A percentile compares a stretch with the other conserved stretches of the same genome.
These are phyloP conservation scores for Debaryomyces singareniensis DNA, from an alignment of 1,139 yeast species.

Conservation along the genomic window DNA sequence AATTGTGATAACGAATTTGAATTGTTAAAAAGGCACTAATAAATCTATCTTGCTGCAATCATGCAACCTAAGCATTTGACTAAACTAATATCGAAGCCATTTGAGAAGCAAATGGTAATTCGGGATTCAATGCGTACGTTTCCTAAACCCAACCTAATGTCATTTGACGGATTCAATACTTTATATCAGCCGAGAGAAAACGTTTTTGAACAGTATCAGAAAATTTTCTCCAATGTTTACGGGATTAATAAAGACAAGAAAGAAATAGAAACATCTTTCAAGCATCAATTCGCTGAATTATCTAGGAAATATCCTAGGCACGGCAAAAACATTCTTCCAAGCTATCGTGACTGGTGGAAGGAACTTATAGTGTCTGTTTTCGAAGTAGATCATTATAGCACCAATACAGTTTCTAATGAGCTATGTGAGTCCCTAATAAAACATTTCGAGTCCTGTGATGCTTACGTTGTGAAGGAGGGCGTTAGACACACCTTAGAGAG, in stretches of 20 bases:
- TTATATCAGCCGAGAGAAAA: slow-evolving; percentile 53
- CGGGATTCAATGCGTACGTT: slow-evolving; percentile 25
- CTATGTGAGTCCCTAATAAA: slow-evolving; percentile 35
- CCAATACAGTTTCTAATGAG: slow-evolving; percentile 13
- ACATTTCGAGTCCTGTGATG: slow-evolving; percentile 43
- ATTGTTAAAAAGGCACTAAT: no score
- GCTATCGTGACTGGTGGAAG: slow-evolving; percentile 54
- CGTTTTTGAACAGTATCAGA: slow-evolving; percentile 45
- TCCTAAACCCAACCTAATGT: slow-evolving; percentile 43
- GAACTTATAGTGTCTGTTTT: slow-evolving; percentile 40
- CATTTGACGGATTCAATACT: slow-evolving; percentile 67
- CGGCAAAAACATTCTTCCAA: slow-evolving; percentile 35
- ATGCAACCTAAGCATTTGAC: no score
- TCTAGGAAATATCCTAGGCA: slow-evolving; percentile 46
- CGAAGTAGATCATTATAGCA: slow-evolving; percentile 17
- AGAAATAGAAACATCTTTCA: slow-evolving; percentile 22
- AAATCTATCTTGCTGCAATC: no score
- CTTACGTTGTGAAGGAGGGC: slow-evolving; percentile 50
- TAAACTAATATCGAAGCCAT: slow-evolving; percentile 24
- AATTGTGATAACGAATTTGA: no score
- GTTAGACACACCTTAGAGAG: slow-evolving; percentile 40
- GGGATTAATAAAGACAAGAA: slow-evolving; percentile 32
- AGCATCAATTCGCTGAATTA: slow-evolving; percentile 20
- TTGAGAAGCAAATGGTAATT: slow-evolving; percentile 17
- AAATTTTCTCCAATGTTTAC: slow-evolving; percentile 34